Evolutionary conservation across 768 basidiomycete genomes (phyloP), one percentile per base, ranked within the genome.

Genomic region (Imleria badia): DNA sequence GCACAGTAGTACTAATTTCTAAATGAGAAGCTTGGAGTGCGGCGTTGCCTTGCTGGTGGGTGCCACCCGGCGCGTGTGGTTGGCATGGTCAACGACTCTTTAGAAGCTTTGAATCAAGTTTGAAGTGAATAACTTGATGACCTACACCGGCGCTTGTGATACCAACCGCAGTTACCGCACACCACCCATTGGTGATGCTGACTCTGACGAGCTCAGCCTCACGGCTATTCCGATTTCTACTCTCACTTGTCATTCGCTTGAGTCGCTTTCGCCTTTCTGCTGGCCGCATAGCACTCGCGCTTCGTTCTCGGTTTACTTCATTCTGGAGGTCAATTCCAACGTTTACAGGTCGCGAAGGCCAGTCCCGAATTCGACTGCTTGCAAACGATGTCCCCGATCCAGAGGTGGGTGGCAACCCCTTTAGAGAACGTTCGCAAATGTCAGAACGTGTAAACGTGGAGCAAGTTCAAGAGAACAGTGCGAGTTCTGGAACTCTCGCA

Each of bases 401-500:
- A n/a, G n/a, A n/a, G 15, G 11, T 13, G 20, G 35, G 9, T 36
- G 35, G 14, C 22, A 20, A 8, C 15, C 10, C n/a, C 26, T 33
- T 0, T 4, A n/a, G 23, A 31, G 45, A 15, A 35, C 35, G 1
- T 30, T 30, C 39, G 6, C 29, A 44, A 13, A 8, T 0, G 8
- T 19, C n/a, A 9, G n/a, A 29, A 19, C 29, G 1, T n/a, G 8
- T 8, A 38, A 9, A 5, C 2, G 36, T 12, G n/a, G 38, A 14
- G 6, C 30, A 38, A 47, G 48, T 7, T 12, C 17, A 30, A 19
- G 47, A 51, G 7, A 5, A 17, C 35, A 12, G 5, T 0, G n/a
- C n/a, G n/a, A n/a, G n/a, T n/a, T n/a, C n/a, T n/a, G 36, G 19
- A 7, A 61, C 59, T 31, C 58, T 51, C 31, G 45, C 59, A 42